Percentiles rank a stretch among this genome's conserved stretches.
These are phyloP conservation scores for Verticillium dahliae DNA, from an alignment of 2,329 filamentous ascomycete species.

Conservation along the genomic window DNA sequence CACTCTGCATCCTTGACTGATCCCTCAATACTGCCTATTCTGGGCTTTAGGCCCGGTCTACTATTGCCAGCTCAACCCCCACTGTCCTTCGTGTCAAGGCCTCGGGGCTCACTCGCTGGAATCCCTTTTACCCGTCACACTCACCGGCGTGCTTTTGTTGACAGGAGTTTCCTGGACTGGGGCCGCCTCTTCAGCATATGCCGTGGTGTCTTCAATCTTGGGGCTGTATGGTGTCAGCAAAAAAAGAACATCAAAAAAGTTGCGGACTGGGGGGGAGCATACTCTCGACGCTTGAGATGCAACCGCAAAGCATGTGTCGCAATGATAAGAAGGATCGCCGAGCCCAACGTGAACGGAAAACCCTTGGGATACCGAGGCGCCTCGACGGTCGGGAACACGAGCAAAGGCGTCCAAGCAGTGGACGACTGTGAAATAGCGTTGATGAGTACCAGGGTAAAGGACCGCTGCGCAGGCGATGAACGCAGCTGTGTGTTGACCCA, in stretches of 20 bases:
- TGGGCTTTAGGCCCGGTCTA: neutral
- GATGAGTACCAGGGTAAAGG: conserved; percentile 42
- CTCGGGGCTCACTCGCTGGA: neutral
- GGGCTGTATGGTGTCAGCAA: neutral
- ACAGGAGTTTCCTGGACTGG: neutral
- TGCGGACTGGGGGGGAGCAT: neutral
- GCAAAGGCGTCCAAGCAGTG: conserved; percentile 47
- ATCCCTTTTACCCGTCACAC: neutral
- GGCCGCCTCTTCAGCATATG: neutral
- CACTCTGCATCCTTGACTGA: neutral
- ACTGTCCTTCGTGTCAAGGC: neutral
- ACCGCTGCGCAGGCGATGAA: conserved; percentile 36
- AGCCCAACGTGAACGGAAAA: conserved; percentile 27
- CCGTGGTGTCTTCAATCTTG: neutral
- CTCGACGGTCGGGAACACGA: conserved; percentile 41
- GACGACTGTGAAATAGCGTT: conserved; percentile 47
- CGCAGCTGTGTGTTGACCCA: conserved; percentile 47
- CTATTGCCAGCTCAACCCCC: neutral
- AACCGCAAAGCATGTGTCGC: conserved; percentile 16
- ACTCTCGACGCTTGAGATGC: conserved; percentile 16
- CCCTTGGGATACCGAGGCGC: conserved; percentile 35
- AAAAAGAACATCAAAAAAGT: too few species aligned
- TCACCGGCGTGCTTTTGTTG: neutral
- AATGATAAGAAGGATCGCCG: conserved; percentile 22
- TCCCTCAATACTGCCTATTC: neutral